phyloP scores from a whole-genome alignment of 2,329 filamentous ascomycete species.

The Graphilbum fragrans region DNA sequence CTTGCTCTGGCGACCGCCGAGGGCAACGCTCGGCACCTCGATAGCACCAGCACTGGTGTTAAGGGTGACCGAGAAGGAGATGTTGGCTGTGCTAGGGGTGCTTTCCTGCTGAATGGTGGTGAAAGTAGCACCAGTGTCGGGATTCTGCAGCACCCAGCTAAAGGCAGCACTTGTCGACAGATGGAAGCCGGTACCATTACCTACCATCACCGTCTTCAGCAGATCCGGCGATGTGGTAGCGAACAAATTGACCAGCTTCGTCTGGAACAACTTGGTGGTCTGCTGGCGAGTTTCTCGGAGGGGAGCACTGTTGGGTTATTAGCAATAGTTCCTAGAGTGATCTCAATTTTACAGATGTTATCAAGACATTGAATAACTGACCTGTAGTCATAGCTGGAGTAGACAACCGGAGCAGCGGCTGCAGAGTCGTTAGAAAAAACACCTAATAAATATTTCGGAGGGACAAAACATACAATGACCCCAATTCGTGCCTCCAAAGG shows the following conservation, averaged over 20 bases:
- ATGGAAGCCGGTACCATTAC: slow-evolving; percentile 36
- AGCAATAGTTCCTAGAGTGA: no score
- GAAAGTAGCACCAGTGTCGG: slow-evolving; percentile 34
- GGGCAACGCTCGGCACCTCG: slow-evolving; percentile 46
- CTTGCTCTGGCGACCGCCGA: slow-evolving; percentile 54
- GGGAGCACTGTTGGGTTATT: slow-evolving; percentile 31
- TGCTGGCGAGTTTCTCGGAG: slow-evolving; percentile 41
- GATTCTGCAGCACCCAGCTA: slow-evolving; percentile 40
- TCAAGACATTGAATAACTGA: slow-evolving; percentile 1
- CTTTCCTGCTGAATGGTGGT: slow-evolving; percentile 51
- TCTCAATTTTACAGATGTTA: no score
- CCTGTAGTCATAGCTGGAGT: slow-evolving; percentile 29
- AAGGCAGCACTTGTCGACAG: slow-evolving; percentile 25
- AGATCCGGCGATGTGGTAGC: slow-evolving; percentile 37
- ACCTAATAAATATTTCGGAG: neutral
- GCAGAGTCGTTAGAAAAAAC: neutral
- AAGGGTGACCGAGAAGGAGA: slow-evolving; percentile 42
- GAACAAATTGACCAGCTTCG: slow-evolving; percentile 41
- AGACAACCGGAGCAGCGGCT: slow-evolving; percentile 34
- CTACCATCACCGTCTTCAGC: slow-evolving; percentile 38
- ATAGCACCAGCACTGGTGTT: slow-evolving; percentile 44
- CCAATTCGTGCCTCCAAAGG: slow-evolving; percentile 73
- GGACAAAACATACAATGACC: slow-evolving; percentile 31
- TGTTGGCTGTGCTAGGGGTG: slow-evolving; percentile 28
- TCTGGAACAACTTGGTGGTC: slow-evolving; percentile 38